Evolutionary conservation across 2,329 filamentous ascomycete genomes (phyloP).

Genomic region (Xylaria sp.): DNA sequence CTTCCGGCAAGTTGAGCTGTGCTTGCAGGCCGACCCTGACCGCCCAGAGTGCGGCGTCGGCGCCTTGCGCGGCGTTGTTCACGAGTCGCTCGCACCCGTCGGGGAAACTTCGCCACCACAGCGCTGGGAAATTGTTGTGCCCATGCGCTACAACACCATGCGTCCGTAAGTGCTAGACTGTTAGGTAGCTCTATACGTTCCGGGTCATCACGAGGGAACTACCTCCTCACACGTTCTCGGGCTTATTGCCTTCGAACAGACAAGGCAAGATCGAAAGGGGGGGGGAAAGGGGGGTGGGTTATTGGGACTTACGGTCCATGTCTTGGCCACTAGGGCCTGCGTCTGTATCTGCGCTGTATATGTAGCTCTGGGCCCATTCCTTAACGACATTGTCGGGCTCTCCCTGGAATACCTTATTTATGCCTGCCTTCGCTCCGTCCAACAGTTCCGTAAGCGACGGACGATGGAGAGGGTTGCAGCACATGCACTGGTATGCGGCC

Average conservation of each 20-base stretch:
- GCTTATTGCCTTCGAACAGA: too few species aligned
- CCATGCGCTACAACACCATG: too few species aligned
- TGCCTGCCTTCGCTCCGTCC: conserved; percentile 9
- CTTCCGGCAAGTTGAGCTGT: conserved; percentile 7
- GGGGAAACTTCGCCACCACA: too few species aligned
- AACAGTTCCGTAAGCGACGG: conserved; percentile 21
- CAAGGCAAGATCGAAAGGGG: too few species aligned
- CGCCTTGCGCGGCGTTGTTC: not conserved
- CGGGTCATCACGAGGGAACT: too few species aligned
- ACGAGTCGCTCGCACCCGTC: too few species aligned
- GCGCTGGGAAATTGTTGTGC: too few species aligned
- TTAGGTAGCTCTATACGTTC: too few species aligned
- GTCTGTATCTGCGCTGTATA: conserved; percentile 12
- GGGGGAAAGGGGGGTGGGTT: not conserved
- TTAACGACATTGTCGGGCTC: conserved; percentile 21
- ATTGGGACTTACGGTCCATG: not conserved
- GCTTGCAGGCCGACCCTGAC: conserved; percentile 12
- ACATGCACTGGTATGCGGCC: conserved; percentile 1
- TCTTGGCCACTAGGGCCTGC: too few species aligned
- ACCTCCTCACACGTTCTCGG: too few species aligned
- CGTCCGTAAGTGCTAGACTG: too few species aligned
- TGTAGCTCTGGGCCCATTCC: conserved; percentile 19
- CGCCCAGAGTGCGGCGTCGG: conserved; percentile 17
- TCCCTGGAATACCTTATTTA: not conserved
- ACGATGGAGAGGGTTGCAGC: conserved; percentile 19